These are phyloP conservation scores for Bertia moriformis DNA, from an alignment of 2,329 filamentous ascomycete species.

Conservation along the genomic window DNA sequence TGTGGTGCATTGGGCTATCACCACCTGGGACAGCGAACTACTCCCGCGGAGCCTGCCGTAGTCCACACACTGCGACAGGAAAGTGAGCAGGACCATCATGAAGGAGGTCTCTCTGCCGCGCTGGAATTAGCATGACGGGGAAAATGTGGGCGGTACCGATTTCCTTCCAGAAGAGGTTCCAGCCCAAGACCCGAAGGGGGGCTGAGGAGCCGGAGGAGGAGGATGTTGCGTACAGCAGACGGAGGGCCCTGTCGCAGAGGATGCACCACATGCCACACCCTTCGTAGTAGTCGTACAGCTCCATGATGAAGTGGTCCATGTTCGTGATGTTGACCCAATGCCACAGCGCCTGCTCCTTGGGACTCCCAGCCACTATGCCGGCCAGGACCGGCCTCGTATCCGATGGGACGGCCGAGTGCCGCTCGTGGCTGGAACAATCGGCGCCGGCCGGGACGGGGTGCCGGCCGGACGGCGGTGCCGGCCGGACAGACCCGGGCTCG, in stretches of 20 bases:
- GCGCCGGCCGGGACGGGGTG: no score
- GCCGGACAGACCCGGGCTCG: not conserved
- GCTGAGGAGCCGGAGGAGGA: not conserved
- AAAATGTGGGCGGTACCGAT: no score
- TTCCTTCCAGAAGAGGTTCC: slow-evolving; percentile 3
- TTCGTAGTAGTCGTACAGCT: slow-evolving; percentile 74
- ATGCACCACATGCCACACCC: slow-evolving; percentile 79
- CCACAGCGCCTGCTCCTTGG: slow-evolving; percentile 71
- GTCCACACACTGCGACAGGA: slow-evolving; percentile 74
- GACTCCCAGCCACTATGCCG: slow-evolving; percentile 13
- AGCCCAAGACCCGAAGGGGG: no score
- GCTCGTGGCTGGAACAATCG: no score
- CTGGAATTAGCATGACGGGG: no score
- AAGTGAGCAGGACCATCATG: slow-evolving; percentile 67
- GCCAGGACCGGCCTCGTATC: no score
- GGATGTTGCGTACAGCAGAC: slow-evolving; percentile 50
- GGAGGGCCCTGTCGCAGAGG: slow-evolving; percentile 54
- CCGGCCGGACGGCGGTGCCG: no score
- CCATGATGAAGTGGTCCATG: slow-evolving; percentile 71
- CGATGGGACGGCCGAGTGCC: not conserved
- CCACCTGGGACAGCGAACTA: slow-evolving; percentile 32
- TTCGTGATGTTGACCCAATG: slow-evolving; percentile 86
- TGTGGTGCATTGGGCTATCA: slow-evolving; percentile 61
- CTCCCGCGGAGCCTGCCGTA: slow-evolving; percentile 62
- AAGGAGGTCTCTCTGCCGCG: slow-evolving; percentile 62